Evolutionary conservation across 768 basidiomycete genomes (phyloP), one percentile per base, ranked within the genome.

Genomic region (Daedaleopsis nitida): DNA sequence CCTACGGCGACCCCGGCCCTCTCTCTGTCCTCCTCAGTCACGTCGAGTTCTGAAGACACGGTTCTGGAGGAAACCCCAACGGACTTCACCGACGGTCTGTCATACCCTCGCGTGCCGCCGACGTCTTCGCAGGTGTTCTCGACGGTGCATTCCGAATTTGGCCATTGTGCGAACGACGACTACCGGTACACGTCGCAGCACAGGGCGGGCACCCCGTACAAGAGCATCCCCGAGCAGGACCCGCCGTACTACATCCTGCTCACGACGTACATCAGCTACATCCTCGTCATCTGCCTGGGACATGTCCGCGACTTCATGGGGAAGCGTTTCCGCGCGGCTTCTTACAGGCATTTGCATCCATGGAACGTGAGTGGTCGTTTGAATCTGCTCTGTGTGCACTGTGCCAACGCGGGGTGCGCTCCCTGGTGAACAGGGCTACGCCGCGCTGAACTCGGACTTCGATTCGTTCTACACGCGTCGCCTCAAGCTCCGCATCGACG

Each of bases 391-490:
- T 16, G 14, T 5, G 59, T 59, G 49, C 32, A 56, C 54, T 59
- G 54, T 54, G 59, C 47, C 8, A 52, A 57, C 34, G 45, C 42
- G 54, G 35, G 61, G 60, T 57, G 54, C 27, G 58, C 43, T 32
- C 7, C 27, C 27, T 7, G 27, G 7, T 7, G 27, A 52, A 44
- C 73, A 98, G 94, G 97, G 96, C 58, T 96, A 97, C 70, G 96
- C 96, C 1, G 92, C 97, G 6, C 82, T 98, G 62, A 96, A 94
- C 77, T 97, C 95, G 10, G 97, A 98, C 74, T 98, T 98, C 67
- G 96, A 98, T 75, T 98, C 97, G 7, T 99, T 98, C 79, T 98
- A 98, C 81, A 96, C 96, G 61, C 93, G 96, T 53, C 89, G 96
- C 4, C 85, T 98, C 65, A 98, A 98, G 74, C 81, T 83, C 12